A percentile compares a stretch with the other conserved stretches of the same genome.
These are phyloP conservation scores for Xanthoparmelia taractica DNA, from an alignment of 495 filamentous ascomycete species.

Conservation along the genomic window DNA sequence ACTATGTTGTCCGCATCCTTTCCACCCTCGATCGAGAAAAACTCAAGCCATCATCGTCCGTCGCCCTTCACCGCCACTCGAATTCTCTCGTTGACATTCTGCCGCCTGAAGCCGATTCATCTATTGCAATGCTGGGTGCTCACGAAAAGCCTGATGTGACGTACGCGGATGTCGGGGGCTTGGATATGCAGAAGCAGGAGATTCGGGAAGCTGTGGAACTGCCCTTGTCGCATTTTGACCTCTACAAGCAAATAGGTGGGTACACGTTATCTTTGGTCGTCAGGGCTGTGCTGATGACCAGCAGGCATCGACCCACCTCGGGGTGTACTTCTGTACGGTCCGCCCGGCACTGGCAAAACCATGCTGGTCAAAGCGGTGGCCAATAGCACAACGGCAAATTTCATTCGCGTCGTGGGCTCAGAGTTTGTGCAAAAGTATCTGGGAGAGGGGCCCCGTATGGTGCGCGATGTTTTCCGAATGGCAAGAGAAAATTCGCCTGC, in stretches of 20 bases:
- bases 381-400: conserved; percentile 95
- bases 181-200: conserved; percentile 99
- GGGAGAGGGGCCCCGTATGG: conserved; percentile 96
- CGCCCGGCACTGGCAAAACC: conserved; percentile 95
- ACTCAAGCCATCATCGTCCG: conserved; percentile 93
- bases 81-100: conserved; percentile 98
- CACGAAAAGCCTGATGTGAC: conserved; percentile 98
- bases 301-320: conserved; percentile 91
- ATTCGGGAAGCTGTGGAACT: conserved; percentile 96
- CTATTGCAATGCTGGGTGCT: conserved; percentile 93
- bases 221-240: conserved; percentile 91
- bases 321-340: conserved; percentile 91
- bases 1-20: conserved; percentile 97
- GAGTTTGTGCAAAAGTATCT: conserved; percentile 99
- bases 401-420: conserved; percentile 95
- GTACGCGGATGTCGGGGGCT: conserved; percentile 92
- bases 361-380: conserved; percentile 98
- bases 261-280: neutral
- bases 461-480: conserved; percentile 98
- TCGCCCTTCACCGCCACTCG: conserved; percentile 94
- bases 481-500: conserved; percentile 94
- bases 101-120: conserved; percentile 94
- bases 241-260: conserved; percentile 89
- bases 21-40: conserved; percentile 97
- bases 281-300: conserved; percentile 25